Conservation (phyloP, 139 green algal genomes). For the Picochlorum sp. region DNA sequence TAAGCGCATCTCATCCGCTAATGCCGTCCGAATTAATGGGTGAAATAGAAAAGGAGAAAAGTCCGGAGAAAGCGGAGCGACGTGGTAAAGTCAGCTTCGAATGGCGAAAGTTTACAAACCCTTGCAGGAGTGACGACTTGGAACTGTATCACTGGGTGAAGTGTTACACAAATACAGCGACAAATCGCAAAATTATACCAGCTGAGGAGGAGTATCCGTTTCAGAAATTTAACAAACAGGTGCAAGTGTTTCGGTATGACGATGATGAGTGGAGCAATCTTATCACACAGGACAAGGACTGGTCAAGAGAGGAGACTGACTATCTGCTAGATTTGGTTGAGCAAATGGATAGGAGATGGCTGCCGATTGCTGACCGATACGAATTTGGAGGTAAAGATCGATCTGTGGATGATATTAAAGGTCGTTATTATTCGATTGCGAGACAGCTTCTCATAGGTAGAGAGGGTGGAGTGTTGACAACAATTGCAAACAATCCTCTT, state of each 20-base stretch:
- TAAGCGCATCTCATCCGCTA: constrained; percentile 72
- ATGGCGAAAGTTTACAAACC: constrained; percentile 63
- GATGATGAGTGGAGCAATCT: constrained; percentile 63
- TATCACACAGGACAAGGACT: constrained; percentile 35
- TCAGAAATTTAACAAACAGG: constrained; percentile 82
- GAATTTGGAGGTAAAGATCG: constrained; percentile 22
- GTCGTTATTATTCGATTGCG: constrained; percentile 74
- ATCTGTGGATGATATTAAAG: constrained; percentile 79
- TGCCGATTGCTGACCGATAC: constrained; percentile 75
- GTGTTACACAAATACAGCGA: constrained; percentile 55
- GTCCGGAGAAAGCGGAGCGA: not conserved
- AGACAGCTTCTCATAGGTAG: constrained; percentile 53
- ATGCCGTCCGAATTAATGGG: constrained; percentile 52
- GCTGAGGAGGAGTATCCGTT: constrained; percentile 67
- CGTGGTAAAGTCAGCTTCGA: constrained; percentile 36
- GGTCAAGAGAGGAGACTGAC: constrained; percentile 76
- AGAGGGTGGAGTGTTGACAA: constrained; percentile 40
- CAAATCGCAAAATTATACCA: constrained; percentile 41
- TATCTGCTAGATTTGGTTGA: constrained; percentile 74
- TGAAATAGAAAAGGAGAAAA: constrained; percentile 25
- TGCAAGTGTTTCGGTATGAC: constrained; percentile 42
- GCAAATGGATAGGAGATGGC: constrained; percentile 65
- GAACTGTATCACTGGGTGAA: constrained; percentile 78
- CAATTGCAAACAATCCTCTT: constrained; percentile 56
- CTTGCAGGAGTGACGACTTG: constrained; percentile 53